phyloP scores from a whole-genome alignment of 768 basidiomycete species.

The Termitomyces titanicus region DNA sequence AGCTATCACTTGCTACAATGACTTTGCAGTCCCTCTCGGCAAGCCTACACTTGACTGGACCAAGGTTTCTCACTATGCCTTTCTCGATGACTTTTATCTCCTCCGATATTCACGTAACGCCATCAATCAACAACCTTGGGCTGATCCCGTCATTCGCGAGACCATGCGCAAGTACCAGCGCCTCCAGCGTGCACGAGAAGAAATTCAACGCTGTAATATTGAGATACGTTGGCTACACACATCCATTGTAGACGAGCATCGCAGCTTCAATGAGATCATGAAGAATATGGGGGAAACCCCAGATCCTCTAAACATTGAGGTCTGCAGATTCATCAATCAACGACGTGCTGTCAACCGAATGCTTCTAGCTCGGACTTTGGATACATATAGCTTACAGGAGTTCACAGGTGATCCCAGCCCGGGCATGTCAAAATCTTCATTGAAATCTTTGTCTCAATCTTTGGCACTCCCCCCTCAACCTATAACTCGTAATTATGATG shows the following conservation, averaged over 20 bases:
- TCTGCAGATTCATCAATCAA: neutral
- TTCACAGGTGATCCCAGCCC: slow-evolving; percentile 2
- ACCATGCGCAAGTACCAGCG: too few relatives aligned
- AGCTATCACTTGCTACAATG: slow-evolving; percentile 1
- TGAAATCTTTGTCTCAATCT: neutral
- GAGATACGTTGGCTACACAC: slow-evolving; percentile 7
- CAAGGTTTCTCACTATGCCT: too few relatives aligned
- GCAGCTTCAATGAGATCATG: too few relatives aligned
- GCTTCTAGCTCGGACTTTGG: neutral
- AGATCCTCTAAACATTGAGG: too few relatives aligned
- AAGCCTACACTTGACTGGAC: too few relatives aligned
- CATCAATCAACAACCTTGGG: too few relatives aligned
- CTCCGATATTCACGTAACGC: neutral
- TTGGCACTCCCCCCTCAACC: too few relatives aligned
- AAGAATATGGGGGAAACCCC: neutral
- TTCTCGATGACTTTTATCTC: neutral
- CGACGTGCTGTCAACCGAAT: neutral
- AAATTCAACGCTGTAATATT: too few relatives aligned
- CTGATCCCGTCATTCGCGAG: too few relatives aligned
- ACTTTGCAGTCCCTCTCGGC: too few relatives aligned
- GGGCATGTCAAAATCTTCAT: neutral
- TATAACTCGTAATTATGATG: too few relatives aligned
- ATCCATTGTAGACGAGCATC: neutral
- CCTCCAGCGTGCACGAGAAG: too few relatives aligned
- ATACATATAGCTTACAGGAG: neutral